phyloP scores from a whole-genome alignment of 2,329 filamentous ascomycete species.

The Albophoma yamanashiensis region DNA sequence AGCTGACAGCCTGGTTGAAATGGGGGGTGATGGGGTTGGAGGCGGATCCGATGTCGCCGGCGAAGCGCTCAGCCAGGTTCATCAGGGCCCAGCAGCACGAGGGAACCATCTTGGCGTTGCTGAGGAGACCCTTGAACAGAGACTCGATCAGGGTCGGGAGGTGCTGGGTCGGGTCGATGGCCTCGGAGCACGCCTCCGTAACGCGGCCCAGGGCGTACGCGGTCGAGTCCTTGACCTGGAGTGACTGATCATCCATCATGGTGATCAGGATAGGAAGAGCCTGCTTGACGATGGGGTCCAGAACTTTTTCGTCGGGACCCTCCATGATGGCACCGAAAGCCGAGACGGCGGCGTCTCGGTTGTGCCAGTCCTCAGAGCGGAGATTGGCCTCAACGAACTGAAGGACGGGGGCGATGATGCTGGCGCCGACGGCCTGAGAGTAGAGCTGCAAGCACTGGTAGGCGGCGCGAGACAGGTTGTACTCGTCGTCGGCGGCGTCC shows the following conservation, averaged over 20 bases:
- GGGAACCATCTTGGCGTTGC: constrained; percentile 90
- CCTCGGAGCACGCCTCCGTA: constrained; percentile 83
- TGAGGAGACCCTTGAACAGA: constrained; percentile 80
- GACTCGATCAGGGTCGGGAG: constrained; percentile 77
- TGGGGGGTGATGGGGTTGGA: constrained; percentile 81
- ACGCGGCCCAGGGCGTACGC: constrained; percentile 94
- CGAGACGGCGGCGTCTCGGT: constrained; percentile 88
- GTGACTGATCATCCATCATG: constrained; percentile 80
- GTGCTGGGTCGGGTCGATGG: constrained; percentile 77
- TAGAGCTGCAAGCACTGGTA: constrained; percentile 97
- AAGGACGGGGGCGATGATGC: constrained; percentile 78
- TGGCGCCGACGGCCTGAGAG: constrained; percentile 77
- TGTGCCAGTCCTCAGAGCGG: constrained; percentile 85
- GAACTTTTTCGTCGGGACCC: constrained; percentile 82
- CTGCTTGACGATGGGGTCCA: constrained; percentile 93
- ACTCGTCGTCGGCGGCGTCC: constrained; percentile 92
- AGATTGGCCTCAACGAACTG: constrained; percentile 87
- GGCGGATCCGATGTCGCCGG: constrained; percentile 66
- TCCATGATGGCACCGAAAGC: constrained; percentile 99
- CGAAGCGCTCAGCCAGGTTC: constrained; percentile 94
- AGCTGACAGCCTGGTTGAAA: constrained; percentile 85
- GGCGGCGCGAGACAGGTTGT: constrained; percentile 88
- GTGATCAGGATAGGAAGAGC: constrained; percentile 82
- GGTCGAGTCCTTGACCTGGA: constrained; percentile 91
- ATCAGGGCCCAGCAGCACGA: constrained; percentile 99